Conservation (phyloP, 2,329 filamentous ascomycete species). For the Fusarium sp. region DNA sequence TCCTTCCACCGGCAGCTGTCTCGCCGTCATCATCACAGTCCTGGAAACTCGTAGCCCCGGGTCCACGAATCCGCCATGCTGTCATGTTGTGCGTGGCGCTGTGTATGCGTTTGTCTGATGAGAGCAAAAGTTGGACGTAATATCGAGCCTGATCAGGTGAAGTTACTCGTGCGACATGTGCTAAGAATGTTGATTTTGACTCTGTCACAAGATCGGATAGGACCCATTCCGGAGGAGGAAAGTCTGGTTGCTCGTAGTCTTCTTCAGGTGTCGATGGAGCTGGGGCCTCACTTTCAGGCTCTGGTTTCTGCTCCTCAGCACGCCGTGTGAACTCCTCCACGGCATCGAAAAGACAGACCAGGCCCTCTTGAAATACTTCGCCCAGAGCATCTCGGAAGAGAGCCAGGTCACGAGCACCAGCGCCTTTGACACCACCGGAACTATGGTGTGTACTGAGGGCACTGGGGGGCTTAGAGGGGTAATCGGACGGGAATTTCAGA, state of each 20-base stretch:
- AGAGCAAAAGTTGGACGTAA: conserved; percentile 78
- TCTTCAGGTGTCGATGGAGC: conserved; percentile 19
- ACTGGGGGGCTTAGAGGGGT: conserved; percentile 77
- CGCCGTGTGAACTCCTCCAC: conserved; percentile 74
- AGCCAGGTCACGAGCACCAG: conserved; percentile 75
- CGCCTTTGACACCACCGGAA: conserved; percentile 76
- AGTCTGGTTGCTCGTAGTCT: conserved; percentile 21
- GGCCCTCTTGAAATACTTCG: conserved; percentile 74
- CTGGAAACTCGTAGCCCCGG: conserved; percentile 69
- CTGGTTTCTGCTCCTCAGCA: conserved; percentile 46
- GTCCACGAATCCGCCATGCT: conserved; percentile 83
- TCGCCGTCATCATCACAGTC: conserved; percentile 98
- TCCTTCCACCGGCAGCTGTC: conserved; percentile 84
- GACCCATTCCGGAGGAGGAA: conserved; percentile 65
- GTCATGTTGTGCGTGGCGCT: conserved; percentile 94
- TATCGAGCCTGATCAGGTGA: conserved; percentile 75
- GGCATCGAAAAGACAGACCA: conserved; percentile 91
- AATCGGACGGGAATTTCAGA: conserved; percentile 75
- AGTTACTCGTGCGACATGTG: conserved; percentile 74
- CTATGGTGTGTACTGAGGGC: conserved; percentile 84
- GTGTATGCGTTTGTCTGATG: conserved; percentile 85
- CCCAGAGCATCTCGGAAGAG: conserved; percentile 73
- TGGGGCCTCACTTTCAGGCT: conserved; percentile 40
- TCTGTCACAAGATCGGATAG: conserved; percentile 79
- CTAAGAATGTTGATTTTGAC: conserved; percentile 89